These are phyloP conservation scores for Tetracladium setigerum DNA, from an alignment of 495 filamentous ascomycete genomes.

Conservation along the genomic window DNA sequence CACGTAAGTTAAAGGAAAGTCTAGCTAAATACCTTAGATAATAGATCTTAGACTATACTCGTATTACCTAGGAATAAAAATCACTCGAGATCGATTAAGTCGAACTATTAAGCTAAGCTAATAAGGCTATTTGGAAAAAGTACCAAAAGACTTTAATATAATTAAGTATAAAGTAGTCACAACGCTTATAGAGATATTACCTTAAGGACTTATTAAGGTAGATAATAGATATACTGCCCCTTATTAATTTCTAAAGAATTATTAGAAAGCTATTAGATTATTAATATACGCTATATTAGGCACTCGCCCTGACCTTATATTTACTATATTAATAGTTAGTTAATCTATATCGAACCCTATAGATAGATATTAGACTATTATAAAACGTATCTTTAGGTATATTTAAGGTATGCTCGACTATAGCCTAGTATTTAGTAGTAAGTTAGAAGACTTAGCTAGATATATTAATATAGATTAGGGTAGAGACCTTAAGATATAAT, in stretches of 20 bases:
- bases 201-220: background rate
- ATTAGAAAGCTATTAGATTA: conserved; percentile 11
- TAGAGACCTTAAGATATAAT: background rate
- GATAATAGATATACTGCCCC: conserved; percentile 5
- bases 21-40: conserved; percentile 22
- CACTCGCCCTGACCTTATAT: conserved; percentile 15
- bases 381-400: conserved; percentile 2
- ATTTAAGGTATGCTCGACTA: background rate
- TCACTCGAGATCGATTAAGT: conserved; percentile 20
- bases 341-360: conserved; percentile 1
- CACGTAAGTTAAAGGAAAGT: conserved; percentile 22
- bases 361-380: background rate
- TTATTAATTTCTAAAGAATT: background rate
- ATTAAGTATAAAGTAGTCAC: conserved; percentile 1
- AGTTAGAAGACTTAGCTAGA: background rate
- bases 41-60: conserved; percentile 24
- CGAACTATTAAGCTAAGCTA: conserved; percentile 17
- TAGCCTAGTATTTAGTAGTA: background rate
- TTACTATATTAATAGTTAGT: conserved; percentile 2
- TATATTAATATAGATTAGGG: conserved; percentile 4
- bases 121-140: conserved; percentile 19
- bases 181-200: conserved; percentile 9
- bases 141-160: conserved; percentile 17
- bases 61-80: conserved; percentile 30
- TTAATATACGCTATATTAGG: conserved; percentile 19